Conservation (phyloP, 2,329 filamentous ascomycete genomes). For the Colletotrichum theobromicola region DNA sequence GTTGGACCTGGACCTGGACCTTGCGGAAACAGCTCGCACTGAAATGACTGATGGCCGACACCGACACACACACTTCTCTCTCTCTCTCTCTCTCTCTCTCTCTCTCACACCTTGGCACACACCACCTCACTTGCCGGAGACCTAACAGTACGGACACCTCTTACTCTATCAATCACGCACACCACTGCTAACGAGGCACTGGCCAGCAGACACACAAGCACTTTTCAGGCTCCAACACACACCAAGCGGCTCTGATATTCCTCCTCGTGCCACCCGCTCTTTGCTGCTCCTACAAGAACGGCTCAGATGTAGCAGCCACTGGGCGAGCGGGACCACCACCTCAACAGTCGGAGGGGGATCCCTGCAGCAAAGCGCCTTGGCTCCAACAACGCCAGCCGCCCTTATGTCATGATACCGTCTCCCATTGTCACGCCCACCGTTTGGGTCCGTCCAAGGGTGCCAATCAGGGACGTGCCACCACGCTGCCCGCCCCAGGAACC, state of each 20-base stretch:
- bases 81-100: too few relatives aligned
- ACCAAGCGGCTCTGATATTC: slow-evolving; percentile 13
- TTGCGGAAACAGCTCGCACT: not conserved
- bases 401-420: slow-evolving; percentile 18
- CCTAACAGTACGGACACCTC: not conserved
- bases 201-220: not conserved
- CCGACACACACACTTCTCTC: not conserved
- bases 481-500: not conserved
- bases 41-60: not conserved
- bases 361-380: slow-evolving; percentile 7
- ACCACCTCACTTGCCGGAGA: not conserved
- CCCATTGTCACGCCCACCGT: slow-evolving; percentile 12
- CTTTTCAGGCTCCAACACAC: not conserved
- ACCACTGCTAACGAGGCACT: not conserved
- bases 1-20: not conserved
- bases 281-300: not conserved
- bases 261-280: slow-evolving; percentile 6
- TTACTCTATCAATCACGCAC: not conserved
- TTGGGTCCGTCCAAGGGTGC: slow-evolving; percentile 9
- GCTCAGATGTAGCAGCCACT: not conserved
- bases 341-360: slow-evolving; percentile 2
- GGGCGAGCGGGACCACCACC: not conserved
- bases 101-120: not conserved
- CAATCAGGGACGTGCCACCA: slow-evolving; percentile 1
- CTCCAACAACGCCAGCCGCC: not conserved